phyloP scores from a whole-genome alignment of 768 basidiomycete genomes.

The Suillus cothurnatus region DNA sequence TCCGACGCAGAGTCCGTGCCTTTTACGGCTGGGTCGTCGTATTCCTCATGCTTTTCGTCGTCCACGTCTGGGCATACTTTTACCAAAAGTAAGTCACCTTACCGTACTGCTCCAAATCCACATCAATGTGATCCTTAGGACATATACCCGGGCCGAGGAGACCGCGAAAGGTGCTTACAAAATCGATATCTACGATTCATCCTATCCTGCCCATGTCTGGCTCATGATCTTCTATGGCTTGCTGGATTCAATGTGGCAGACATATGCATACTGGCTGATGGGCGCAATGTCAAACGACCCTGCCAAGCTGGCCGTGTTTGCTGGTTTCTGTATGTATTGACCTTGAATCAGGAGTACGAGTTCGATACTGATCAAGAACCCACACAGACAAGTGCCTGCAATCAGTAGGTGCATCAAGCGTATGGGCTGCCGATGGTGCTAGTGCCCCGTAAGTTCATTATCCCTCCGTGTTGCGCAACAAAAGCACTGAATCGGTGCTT shows the following conservation, averaged over 20 bases:
- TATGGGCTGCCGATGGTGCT: slow-evolving; percentile 72
- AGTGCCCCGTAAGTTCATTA: slow-evolving; percentile 55
- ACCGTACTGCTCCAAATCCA: neutral
- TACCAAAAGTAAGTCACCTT: slow-evolving; percentile 62
- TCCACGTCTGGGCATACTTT: slow-evolving; percentile 79
- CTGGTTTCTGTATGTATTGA: slow-evolving; percentile 72
- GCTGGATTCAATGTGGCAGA: slow-evolving; percentile 87
- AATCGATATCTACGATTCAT: slow-evolving; percentile 60
- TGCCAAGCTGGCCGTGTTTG: slow-evolving; percentile 75
- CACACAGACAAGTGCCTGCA: slow-evolving; percentile 70
- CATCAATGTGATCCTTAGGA: slow-evolving; percentile 27
- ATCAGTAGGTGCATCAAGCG: slow-evolving; percentile 69
- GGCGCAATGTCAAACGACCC: slow-evolving; percentile 87
- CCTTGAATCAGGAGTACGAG: neutral
- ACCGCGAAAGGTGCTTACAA: slow-evolving; percentile 39
- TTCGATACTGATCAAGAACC: slow-evolving; percentile 5
- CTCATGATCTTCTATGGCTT: slow-evolving; percentile 77
- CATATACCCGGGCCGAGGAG: slow-evolving; percentile 56
- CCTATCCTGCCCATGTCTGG: slow-evolving; percentile 59
- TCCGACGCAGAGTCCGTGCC: slow-evolving; percentile 68
- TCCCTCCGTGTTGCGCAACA: neutral
- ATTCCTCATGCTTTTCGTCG: slow-evolving; percentile 62
- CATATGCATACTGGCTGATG: slow-evolving; percentile 81
- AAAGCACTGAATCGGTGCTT: neutral
- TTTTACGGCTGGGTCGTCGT: slow-evolving; percentile 71